Base-by-base conservation (phyloP, 176 grass and related monocot genomes). In the Eleusine indica region DNA sequence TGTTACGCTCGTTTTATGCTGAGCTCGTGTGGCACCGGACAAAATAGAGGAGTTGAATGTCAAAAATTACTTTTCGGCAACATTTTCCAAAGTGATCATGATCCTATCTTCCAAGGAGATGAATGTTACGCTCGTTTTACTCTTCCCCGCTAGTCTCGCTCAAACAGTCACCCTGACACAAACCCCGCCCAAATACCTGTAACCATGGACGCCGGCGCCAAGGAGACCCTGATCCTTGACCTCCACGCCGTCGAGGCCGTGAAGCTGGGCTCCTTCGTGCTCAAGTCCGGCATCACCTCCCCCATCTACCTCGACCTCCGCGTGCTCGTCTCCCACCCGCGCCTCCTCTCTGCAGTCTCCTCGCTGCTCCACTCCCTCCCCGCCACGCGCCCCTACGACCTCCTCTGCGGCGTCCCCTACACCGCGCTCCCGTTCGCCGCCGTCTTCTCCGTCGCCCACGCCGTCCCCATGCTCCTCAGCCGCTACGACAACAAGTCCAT, bases 281-380 rank as follows among this genome's bases (percentile, higher is more conserved):
- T 98, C 65, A 98, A 98, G 68, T 98, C 96, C 15, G 93, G 93
- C 66, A 92, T 98, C 85, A 84, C 86, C 60, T 98, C 93, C 48
- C 96, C 96, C 25, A 90, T 98, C 91, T 98, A 98, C 89, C 85
- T 98, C 61, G 93, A 98, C 89, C 93, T 98, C 8, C 96, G 93
- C 65, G 69, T 90, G 48, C 86, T 98, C 87, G 83, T 98, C 74
- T 92, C 96, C 25, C 94, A 89, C 84, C 93, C 91, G 35, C 87
- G 80, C 58, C 77, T 98, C 53, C 93, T 98, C 73, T 48, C 88
- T 68, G 37, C 60, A 61, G 58, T 95, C 86, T 71, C 96, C 57
- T 71, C 87, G 30, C 85, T 95, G 65, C 96, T 98, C 70, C 62
- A 80, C 80, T 7, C 93, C 51, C 68, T 93, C 87, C 82, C 73